Base-by-base conservation (phyloP, 2,329 filamentous ascomycete species). In the Aschersonia sp. region DNA sequence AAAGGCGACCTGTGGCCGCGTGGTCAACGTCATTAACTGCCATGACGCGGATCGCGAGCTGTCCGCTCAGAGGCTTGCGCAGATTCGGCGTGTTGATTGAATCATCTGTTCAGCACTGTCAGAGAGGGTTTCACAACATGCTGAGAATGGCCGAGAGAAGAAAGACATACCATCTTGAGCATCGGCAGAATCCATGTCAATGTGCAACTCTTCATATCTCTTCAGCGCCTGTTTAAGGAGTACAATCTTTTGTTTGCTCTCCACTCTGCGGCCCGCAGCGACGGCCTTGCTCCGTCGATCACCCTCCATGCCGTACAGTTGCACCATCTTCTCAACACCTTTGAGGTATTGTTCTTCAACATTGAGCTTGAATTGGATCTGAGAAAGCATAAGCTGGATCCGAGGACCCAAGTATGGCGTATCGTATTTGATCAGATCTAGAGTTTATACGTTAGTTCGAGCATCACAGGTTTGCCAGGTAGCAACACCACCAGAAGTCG, bases 341-440 rank as follows among this genome's bases (percentile, higher is more conserved):
- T 94, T 94, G 55, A 97, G 88, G 67, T 98, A 98, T 68, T 98
- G 92, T 63, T 96, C 94, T 65, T 98, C 92, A 31, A 98, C 92
- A 55, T 92, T 95, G 52, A 98, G 77, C 70, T 98, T 98, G 72
- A 98, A 98, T 66, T 97, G 88, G 53, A 98, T 83, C 66, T 98
- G 92, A 44, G 92, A 94, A 60, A 98, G 73, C 92, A 98, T 98
- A 60, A 97, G 85, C 70, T 98, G 92, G 60, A 98, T 98, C 56
- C 94, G 88, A 51, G 92, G 90, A 35, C 92, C 92, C 52, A 98
- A 81, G 63, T 96, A 87, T 14, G 86, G 85, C 33, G 89, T 96
- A 63, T 98, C 92, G 68, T 94, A 95, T 79, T 97, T 97, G 70
- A 98, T 96, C 53, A 98, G 73, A 68, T 98, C 92, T 96, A 45